These are phyloP conservation scores for Ogataea minuta DNA, from an alignment of 805 yeast genomes.

Conservation along the genomic window DNA sequence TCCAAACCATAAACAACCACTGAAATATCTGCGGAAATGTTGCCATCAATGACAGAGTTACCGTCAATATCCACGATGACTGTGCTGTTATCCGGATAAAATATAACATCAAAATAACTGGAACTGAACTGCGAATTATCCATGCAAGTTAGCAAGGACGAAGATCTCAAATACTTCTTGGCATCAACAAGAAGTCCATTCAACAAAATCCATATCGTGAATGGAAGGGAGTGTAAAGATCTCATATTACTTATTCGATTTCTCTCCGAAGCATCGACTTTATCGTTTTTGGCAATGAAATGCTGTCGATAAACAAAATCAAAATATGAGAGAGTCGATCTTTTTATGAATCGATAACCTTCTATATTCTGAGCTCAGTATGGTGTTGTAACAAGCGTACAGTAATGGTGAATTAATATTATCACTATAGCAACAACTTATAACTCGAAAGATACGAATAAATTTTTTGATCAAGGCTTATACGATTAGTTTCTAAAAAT, in stretches of 20 bases:
- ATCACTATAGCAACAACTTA: background rate
- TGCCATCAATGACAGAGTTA: slow-evolving; percentile 70
- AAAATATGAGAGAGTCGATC: background rate
- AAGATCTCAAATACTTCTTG: slow-evolving; percentile 32
- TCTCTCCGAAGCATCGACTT: too few relatives aligned
- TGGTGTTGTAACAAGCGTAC: too few relatives aligned
- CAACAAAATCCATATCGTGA: slow-evolving; percentile 8
- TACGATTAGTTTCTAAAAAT: slow-evolving; percentile 11
- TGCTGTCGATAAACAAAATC: too few relatives aligned
- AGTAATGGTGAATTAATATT: too few relatives aligned
- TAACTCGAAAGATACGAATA: slow-evolving; percentile 1
- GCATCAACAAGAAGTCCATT: slow-evolving; percentile 24
- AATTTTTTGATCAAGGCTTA: slow-evolving; percentile 7
- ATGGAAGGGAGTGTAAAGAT: background rate
- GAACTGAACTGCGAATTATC: slow-evolving; percentile 84
- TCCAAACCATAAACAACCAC: slow-evolving; percentile 81
- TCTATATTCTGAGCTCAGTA: too few relatives aligned
- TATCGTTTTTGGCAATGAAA: too few relatives aligned
- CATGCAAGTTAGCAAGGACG: slow-evolving; percentile 90
- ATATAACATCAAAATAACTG: slow-evolving; percentile 72
- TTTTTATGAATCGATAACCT: too few relatives aligned
- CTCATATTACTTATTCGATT: slow-evolving; percentile 7
- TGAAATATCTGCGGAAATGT: slow-evolving; percentile 62
- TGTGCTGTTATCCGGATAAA: slow-evolving; percentile 61
- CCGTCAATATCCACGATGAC: slow-evolving; percentile 72